A percentile compares a stretch with the other conserved stretches of the same genome.
These are phyloP conservation scores for Colletotrichum limetticola DNA, from an alignment of 2,329 filamentous ascomycete species.

Conservation along the genomic window DNA sequence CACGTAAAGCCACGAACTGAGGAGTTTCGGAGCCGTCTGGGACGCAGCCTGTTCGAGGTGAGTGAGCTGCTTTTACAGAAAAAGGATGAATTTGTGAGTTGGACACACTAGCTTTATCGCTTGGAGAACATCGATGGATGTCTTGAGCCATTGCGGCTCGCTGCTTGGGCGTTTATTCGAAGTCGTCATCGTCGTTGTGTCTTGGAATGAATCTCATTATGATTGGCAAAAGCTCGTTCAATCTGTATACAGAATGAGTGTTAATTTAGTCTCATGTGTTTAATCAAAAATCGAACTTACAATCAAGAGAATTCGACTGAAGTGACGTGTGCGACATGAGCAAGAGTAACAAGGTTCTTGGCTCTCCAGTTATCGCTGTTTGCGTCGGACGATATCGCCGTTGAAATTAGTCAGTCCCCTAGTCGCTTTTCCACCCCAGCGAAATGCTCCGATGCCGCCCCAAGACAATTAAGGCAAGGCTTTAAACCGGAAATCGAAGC, in stretches of 20 bases:
- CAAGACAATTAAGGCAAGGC: neutral
- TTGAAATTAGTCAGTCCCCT: neutral
- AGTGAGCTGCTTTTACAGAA: accelerated
- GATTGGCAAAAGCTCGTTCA: neutral
- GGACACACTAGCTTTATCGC: conserved; percentile 27
- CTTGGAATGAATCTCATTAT: neutral
- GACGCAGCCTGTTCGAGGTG: neutral
- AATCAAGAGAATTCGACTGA: neutral
- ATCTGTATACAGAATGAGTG: neutral
- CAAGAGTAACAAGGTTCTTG: neutral
- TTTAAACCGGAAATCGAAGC: neutral
- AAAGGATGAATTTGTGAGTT: neutral
- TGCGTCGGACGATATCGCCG: neutral
- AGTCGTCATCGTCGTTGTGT: conserved; percentile 6
- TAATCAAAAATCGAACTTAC: neutral
- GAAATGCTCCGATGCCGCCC: neutral
- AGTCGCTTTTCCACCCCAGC: neutral
- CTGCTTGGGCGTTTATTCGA: neutral
- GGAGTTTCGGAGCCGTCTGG: conserved; percentile 38
- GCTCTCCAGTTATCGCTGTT: neutral
- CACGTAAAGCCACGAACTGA: conserved; percentile 60
- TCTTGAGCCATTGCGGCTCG: conserved; percentile 7
- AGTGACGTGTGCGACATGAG: neutral
- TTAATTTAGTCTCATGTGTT: neutral
- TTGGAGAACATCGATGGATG: neutral